A percentile compares a stretch with the other conserved stretches of the same genome.
These are phyloP conservation scores for Yarrowia yakushimensis DNA, from an alignment of 805 yeast genomes.

Conservation along the genomic window DNA sequence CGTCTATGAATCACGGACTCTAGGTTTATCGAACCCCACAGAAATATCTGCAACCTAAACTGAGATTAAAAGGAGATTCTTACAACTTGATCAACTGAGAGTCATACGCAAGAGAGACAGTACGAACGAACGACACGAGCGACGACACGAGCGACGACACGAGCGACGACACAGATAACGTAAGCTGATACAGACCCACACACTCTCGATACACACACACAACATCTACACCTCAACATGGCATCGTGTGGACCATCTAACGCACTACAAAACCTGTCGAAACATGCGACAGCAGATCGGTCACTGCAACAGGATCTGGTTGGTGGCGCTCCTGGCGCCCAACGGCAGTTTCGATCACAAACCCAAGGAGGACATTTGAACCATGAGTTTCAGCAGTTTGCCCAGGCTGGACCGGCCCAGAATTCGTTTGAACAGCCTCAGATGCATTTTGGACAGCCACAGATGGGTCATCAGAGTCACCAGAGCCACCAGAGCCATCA, in stretches of 20 bases:
- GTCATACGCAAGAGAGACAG: no score
- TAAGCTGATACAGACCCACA: background rate
- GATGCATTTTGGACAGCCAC: background rate
- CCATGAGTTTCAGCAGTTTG: conserved; percentile 18
- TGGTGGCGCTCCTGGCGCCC: background rate
- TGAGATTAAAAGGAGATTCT: no score
- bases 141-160: no score
- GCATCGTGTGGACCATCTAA: conserved; percentile 35
- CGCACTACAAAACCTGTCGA: conserved; percentile 34
- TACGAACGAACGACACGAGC: no score
- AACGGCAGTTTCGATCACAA: conserved; percentile 12
- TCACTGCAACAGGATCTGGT: conserved; percentile 27
- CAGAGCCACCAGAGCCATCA: no score
- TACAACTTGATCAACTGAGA: no score
- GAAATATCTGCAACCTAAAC: conserved; percentile 11
- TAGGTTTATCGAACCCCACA: conserved; percentile 22
- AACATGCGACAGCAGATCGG: conserved; percentile 30
- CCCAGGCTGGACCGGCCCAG: conserved; percentile 22
- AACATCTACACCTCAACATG: background rate
- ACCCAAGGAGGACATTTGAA: background rate
- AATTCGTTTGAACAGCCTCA: background rate
- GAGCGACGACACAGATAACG: background rate
- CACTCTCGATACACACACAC: background rate
- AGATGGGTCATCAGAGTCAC: background rate
- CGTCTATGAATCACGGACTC: conserved; percentile 10